These are phyloP conservation scores for Chaetomium globosum DNA, from an alignment of 2,329 filamentous ascomycete genomes.

Conservation along the genomic window DNA sequence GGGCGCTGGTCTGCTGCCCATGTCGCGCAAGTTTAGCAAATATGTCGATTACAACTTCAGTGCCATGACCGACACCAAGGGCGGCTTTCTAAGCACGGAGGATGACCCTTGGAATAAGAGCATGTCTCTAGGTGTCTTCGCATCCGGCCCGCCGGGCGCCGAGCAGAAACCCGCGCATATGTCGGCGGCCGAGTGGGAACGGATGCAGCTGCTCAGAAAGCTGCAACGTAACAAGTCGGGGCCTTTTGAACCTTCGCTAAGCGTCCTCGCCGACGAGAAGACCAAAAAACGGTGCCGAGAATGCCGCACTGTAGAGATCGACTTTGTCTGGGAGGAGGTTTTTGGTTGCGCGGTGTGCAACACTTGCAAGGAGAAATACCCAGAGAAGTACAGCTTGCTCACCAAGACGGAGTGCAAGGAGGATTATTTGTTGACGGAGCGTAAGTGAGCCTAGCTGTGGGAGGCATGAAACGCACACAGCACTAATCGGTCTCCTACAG, in stretches of 20 bases:
- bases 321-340: conserved; percentile 91
- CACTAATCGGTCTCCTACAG: conserved; percentile 46
- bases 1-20: conserved; percentile 64
- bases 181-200: conserved; percentile 90
- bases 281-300: conserved; percentile 78
- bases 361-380: conserved; percentile 82
- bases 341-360: conserved; percentile 76
- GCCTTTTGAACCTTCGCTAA: conserved; percentile 87
- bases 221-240: conserved; percentile 75
- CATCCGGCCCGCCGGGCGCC: conserved; percentile 34
- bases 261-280: conserved; percentile 65
- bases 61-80: conserved; percentile 97
- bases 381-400: conserved; percentile 90
- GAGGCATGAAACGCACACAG: neutral
- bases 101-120: conserved; percentile 90
- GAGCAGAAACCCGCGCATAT: conserved; percentile 80
- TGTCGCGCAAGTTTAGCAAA: conserved; percentile 79
- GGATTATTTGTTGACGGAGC: conserved; percentile 92
- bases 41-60: conserved; percentile 98
- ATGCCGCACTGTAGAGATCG: conserved; percentile 82
- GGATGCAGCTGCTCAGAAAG: conserved; percentile 72
- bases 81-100: conserved; percentile 85
- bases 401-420: conserved; percentile 97
- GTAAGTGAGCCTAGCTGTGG: conserved; percentile 52
- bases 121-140: conserved; percentile 52